Evolutionary conservation across 225 moss, liverwort and hornwort genomes (phyloP).

Genomic region (Sphagnum contortum): DNA sequence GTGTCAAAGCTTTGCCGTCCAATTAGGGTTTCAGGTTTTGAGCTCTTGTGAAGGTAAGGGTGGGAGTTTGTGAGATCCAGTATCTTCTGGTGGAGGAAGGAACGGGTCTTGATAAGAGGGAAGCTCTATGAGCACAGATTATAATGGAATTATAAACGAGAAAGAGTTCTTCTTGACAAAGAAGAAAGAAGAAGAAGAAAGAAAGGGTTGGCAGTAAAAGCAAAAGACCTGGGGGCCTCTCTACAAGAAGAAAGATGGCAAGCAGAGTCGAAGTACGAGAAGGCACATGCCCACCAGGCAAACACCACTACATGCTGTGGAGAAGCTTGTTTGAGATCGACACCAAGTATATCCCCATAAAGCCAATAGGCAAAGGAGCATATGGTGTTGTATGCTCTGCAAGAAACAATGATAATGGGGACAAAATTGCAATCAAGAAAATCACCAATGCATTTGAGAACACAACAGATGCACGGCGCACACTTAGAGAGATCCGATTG

Average conservation of each 20-base stretch:
- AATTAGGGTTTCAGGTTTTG: too few species aligned
- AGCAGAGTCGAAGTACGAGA: constrained; percentile 91
- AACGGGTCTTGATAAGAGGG: too few species aligned
- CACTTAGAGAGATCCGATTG: constrained; percentile 83
- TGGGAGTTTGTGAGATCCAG: too few species aligned
- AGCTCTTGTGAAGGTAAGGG: too few species aligned
- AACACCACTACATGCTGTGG: constrained; percentile 96
- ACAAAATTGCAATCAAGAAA: constrained; percentile 98
- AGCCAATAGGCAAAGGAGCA: constrained; percentile 96
- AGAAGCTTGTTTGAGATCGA: constrained; percentile 93
- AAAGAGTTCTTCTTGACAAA: too few species aligned
- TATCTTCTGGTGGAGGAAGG: too few species aligned
- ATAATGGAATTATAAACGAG: too few species aligned
- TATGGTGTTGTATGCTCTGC: constrained; percentile 96
- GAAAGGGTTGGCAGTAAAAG: too few species aligned
- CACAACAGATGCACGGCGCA: constrained; percentile 90
- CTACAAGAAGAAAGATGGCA: constrained; percentile 33
- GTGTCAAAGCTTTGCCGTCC: too few species aligned
- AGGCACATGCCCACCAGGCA: constrained; percentile 79
- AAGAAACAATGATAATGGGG: constrained; percentile 68
- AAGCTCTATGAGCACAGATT: too few species aligned
- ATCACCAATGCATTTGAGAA: constrained; percentile 97
- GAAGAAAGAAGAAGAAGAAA: too few species aligned
- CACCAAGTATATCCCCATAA: constrained; percentile 89
- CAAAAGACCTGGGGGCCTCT: too few species aligned